Evolutionary conservation across 1,139 yeast genomes (phyloP).

Genomic region (Citeromyces hawaiiensis): DNA sequence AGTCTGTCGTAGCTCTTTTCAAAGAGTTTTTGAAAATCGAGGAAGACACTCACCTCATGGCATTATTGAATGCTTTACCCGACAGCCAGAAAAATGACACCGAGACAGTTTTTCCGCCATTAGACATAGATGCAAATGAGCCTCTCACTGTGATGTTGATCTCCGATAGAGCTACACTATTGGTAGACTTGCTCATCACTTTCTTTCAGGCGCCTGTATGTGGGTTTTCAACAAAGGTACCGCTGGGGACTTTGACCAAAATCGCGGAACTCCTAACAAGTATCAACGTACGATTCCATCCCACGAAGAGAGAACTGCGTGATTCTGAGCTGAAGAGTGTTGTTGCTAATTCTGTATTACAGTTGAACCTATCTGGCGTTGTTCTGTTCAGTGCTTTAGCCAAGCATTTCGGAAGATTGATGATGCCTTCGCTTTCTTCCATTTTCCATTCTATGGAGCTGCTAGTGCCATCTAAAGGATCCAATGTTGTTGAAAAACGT

Average conservation of each 20-base stretch:
- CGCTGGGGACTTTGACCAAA: constrained; percentile 39
- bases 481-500: constrained; percentile 21
- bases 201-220: constrained; percentile 30
- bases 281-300: constrained; percentile 37
- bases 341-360: constrained; percentile 26
- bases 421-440: constrained; percentile 34
- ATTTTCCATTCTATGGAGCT: constrained; percentile 41
- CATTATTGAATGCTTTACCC: constrained; percentile 10
- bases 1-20: constrained; percentile 38
- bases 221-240: constrained; percentile 29
- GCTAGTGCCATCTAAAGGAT: constrained; percentile 26
- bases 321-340: constrained; percentile 27
- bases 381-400: constrained; percentile 28
- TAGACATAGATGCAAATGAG: constrained; percentile 44
- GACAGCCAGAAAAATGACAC: constrained; percentile 3
- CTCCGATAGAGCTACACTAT: constrained; percentile 31
- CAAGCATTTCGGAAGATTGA: constrained; percentile 21
- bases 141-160: constrained; percentile 36
- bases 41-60: constrained; percentile 33
- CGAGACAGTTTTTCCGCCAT: constrained; percentile 24
- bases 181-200: constrained; percentile 29
- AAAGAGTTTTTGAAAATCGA: constrained; percentile 41
- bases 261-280: constrained; percentile 37
- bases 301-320: constrained; percentile 44
- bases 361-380: constrained; percentile 22